Percentiles rank a stretch among this genome's conserved stretches.
Evolutionary conservation across 2,329 filamentous ascomycete genomes (phyloP).

Genomic region (Gyromitra esculenta): DNA sequence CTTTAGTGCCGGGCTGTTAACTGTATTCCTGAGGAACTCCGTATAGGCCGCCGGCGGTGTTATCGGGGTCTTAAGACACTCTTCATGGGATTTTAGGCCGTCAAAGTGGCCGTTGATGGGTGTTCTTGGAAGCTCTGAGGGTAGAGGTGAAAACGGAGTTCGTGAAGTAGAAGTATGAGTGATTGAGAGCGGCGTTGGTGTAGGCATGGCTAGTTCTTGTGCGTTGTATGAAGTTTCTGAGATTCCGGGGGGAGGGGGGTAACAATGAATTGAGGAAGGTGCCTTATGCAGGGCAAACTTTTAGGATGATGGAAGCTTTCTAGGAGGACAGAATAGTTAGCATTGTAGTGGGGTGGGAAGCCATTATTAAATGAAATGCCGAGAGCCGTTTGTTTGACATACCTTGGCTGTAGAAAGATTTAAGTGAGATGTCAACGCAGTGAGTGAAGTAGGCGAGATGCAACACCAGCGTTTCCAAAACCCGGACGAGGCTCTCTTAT

Average conservation of each 20-base stretch:
- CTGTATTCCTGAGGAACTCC: slow-evolving; percentile 88
- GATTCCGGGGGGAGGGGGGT: neutral
- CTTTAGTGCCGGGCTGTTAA: slow-evolving; percentile 73
- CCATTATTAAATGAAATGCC: slow-evolving; percentile 39
- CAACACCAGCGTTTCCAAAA: slow-evolving; percentile 44
- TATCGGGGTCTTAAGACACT: slow-evolving; percentile 80
- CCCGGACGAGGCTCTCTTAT: slow-evolving; percentile 46
- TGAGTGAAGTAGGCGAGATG: slow-evolving; percentile 44
- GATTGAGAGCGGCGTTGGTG: slow-evolving; percentile 44
- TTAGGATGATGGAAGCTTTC: slow-evolving; percentile 2
- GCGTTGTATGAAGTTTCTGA: neutral
- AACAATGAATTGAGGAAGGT: neutral
- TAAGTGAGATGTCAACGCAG: slow-evolving; percentile 16
- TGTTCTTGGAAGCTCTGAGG: slow-evolving; percentile 54
- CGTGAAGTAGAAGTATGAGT: slow-evolving; percentile 29
- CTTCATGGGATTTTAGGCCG: slow-evolving; percentile 72
- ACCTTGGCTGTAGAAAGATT: slow-evolving; percentile 35
- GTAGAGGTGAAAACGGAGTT: slow-evolving; percentile 51
- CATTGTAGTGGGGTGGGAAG: slow-evolving; percentile 16
- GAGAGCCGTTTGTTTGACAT: slow-evolving; percentile 28
- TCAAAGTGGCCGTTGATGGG: slow-evolving; percentile 51
- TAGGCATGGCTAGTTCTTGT: slow-evolving; percentile 42
- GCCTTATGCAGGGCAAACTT: neutral
- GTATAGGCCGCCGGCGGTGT: slow-evolving; percentile 89
- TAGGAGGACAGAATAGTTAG: slow-evolving; percentile 32